These are phyloP conservation scores for Laetiporus sulphureus DNA, from an alignment of 1,284 basidiomycete genomes.

Conservation along the genomic window DNA sequence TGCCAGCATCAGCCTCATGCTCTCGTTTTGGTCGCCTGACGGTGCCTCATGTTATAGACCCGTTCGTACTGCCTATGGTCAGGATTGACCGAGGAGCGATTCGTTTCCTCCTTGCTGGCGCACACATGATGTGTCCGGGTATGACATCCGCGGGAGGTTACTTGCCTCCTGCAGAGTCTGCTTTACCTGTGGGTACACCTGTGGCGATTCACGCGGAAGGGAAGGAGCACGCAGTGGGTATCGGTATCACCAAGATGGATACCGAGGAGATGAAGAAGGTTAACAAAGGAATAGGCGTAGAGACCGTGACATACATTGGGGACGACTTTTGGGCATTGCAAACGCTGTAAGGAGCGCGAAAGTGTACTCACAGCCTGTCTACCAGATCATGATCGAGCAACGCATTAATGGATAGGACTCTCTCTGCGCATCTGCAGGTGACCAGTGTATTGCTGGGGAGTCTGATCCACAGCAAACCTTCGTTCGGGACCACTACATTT, in stretches of 20 bases:
- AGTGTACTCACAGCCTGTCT: conserved; percentile 4
- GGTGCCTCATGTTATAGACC: conserved; percentile 49
- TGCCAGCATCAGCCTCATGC: conserved; percentile 24
- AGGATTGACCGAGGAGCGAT: conserved; percentile 96
- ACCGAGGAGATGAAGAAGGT: conserved; percentile 87
- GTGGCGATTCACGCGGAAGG: conserved; percentile 93
- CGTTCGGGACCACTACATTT: too few species aligned
- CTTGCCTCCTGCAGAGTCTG: conserved; percentile 71
- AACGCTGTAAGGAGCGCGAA: conserved; percentile 43
- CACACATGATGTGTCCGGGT: conserved; percentile 97
- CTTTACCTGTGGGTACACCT: conserved; percentile 61
- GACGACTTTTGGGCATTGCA: conserved; percentile 86
- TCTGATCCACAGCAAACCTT: too few species aligned
- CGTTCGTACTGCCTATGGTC: conserved; percentile 83
- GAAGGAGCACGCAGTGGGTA: conserved; percentile 89
- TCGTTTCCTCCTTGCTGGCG: conserved; percentile 90
- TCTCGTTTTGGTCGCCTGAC: conserved; percentile 1
- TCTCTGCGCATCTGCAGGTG: too few species aligned
- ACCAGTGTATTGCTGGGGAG: too few species aligned
- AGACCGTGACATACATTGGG: conserved; percentile 80
- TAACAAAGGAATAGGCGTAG: conserved; percentile 90
- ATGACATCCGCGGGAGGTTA: conserved; percentile 88
- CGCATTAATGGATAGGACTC: background rate
- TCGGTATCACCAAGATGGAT: conserved; percentile 79
- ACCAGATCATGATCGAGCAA: background rate